phyloP scores from a whole-genome alignment of 1,139 yeast species.

The Diutina siamensis region DNA sequence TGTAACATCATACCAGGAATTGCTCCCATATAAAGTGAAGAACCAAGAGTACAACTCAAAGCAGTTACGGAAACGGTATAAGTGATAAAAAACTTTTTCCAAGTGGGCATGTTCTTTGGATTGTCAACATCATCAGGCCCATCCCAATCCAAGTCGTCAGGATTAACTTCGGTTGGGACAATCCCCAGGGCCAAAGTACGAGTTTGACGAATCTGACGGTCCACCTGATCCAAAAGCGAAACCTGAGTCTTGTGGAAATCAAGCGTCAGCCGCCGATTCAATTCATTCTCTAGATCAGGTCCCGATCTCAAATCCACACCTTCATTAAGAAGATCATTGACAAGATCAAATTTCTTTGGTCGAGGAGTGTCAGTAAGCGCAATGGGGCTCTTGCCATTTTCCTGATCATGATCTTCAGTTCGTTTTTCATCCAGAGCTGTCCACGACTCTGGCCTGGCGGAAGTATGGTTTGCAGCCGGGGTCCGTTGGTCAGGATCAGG shows the following conservation, averaged over 20 bases:
- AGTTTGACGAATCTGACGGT: background rate
- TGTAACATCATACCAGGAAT: slow-evolving; percentile 36
- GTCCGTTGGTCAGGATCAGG: background rate
- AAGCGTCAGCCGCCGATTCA: background rate
- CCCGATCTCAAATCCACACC: background rate
- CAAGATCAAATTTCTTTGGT: background rate
- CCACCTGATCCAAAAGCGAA: background rate
- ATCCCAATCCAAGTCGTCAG: slow-evolving; percentile 48
- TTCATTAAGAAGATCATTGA: background rate
- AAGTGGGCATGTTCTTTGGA: slow-evolving; percentile 54
- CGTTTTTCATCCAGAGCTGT: background rate
- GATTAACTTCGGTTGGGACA: slow-evolving; percentile 14
- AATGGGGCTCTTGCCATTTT: background rate
- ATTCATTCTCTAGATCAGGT: background rate
- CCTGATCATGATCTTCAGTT: background rate
- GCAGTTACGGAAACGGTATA: slow-evolving; percentile 52
- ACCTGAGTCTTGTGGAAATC: background rate
- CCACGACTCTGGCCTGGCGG: background rate
- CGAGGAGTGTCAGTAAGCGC: background rate
- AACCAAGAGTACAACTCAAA: slow-evolving; percentile 59
- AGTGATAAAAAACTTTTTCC: slow-evolving; percentile 55
- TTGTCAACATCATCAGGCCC: slow-evolving; percentile 44
- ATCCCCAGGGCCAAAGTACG: background rate
- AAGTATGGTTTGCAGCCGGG: background rate
- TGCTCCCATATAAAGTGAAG: slow-evolving; percentile 57